These are phyloP conservation scores for Termitomyces sp. DNA, from an alignment of 768 basidiomycete species.

Conservation along the genomic window DNA sequence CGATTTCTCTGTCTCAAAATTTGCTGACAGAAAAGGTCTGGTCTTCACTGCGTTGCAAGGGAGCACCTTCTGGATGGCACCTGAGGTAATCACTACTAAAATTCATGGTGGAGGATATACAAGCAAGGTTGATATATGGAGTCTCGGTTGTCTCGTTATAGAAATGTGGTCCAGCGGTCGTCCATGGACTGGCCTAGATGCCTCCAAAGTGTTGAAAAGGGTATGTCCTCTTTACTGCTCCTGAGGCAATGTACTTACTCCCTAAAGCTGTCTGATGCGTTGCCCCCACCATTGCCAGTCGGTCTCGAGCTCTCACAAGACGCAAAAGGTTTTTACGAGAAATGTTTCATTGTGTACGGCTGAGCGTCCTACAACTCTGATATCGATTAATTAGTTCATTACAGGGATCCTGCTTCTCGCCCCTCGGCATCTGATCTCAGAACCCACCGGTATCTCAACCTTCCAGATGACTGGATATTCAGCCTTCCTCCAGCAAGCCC, in stretches of 20 bases:
- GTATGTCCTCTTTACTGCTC: constrained; percentile 32
- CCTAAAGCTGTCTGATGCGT: constrained; percentile 68
- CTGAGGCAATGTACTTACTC: neutral
- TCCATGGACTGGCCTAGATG: constrained; percentile 88
- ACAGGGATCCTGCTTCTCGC: constrained; percentile 74
- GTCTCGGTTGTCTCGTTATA: constrained; percentile 90
- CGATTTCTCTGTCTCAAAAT: constrained; percentile 94
- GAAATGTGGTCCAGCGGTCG: constrained; percentile 96
- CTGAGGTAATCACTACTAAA: constrained; percentile 83
- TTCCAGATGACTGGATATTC: constrained; percentile 70
- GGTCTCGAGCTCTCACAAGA: constrained; percentile 64
- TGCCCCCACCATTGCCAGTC: constrained; percentile 82
- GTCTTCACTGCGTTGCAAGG: constrained; percentile 94
- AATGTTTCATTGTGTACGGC: constrained; percentile 78
- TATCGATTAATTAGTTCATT: neutral
- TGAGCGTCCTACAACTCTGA: neutral
- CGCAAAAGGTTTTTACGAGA: constrained; percentile 77
- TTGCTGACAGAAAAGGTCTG: constrained; percentile 73
- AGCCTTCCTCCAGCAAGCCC: constrained; percentile 42
- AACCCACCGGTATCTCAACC: constrained; percentile 66
- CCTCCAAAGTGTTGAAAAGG: constrained; percentile 88
- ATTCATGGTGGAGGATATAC: constrained; percentile 73
- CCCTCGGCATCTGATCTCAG: constrained; percentile 72
- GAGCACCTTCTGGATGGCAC: constrained; percentile 99
- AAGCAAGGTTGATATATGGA: constrained; percentile 97